phyloP scores from a whole-genome alignment of 2,329 filamentous ascomycete species.

The Scortechinia acanthostroma region DNA sequence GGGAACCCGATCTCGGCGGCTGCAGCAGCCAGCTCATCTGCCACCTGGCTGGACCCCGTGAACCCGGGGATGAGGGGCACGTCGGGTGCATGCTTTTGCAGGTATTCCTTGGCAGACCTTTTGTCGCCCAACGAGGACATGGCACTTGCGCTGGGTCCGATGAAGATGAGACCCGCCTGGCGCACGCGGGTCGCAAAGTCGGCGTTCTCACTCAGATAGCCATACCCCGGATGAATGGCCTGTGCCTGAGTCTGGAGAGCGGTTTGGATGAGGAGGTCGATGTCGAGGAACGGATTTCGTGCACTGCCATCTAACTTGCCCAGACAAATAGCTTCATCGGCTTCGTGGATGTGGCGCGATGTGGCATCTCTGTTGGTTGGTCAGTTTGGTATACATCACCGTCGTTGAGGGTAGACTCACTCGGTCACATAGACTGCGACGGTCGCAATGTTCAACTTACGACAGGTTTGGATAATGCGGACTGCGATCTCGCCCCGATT shows the following conservation, averaged over 20 bases:
- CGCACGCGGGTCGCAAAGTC: conserved; percentile 82
- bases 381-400: conserved; percentile 38
- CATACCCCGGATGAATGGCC: conserved; percentile 92
- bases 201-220: conserved; percentile 90
- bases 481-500: conserved; percentile 96
- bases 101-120: conserved; percentile 88
- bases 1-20: conserved; percentile 66
- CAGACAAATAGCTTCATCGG: no score
- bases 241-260: no score
- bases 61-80: conserved; percentile 96
- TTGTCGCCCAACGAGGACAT: conserved; percentile 91
- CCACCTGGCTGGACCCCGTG: conserved; percentile 77
- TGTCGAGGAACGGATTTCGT: no score
- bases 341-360: conserved; percentile 81
- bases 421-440: conserved; percentile 96
- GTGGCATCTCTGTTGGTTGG: conserved; percentile 81
- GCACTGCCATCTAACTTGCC: no score
- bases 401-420: conserved; percentile 37
- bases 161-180: conserved; percentile 85
- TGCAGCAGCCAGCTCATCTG: conserved; percentile 50
- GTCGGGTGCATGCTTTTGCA: conserved; percentile 76
- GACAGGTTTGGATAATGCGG: conserved; percentile 81
- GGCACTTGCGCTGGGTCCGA: conserved; percentile 78
- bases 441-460: conserved; percentile 81
- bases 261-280: conserved; percentile 81